Base-by-base conservation (phyloP, 2,329 filamentous ascomycete species). In the Colletotrichum aenigma region DNA sequence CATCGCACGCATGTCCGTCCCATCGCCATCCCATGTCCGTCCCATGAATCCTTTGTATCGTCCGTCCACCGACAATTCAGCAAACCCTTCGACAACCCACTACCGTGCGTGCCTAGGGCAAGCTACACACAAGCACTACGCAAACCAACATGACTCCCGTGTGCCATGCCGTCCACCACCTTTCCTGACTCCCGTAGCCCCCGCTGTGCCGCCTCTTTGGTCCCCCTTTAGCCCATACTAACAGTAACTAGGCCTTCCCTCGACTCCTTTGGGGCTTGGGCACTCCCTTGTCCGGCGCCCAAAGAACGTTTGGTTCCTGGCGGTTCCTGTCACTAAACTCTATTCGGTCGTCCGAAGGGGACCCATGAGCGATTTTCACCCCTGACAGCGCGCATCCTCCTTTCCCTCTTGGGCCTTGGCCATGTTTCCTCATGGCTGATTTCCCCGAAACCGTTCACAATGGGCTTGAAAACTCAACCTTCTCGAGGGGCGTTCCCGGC, bases 331-430 rank as follows among this genome's bases (percentile, higher is more conserved):
- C 43, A 74, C 71, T 67, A 74, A 74, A 74, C 74, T 66, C 60
- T 65, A 69, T 69, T 62, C 64, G 74, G 58, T 28, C 30, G 26
- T 24, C 56, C 38, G 61, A 64, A 36, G 43, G 56, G 36, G 52
- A 56, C 56, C 73, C 70, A 65, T 74, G 74, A 74, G 74, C 74
- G 65, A 74, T 74, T 74, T 76, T 76, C 74, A 65, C 15, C 64
- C 70, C 65, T 66, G 70, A 61, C 73, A 73, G 56, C 55, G 24
- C 64, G 32, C 56, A 66, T 73, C 72, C 68, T 65, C 65, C 8
- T 60, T 67, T 32, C 72, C 72, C 26, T n/a, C 38, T 56, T 69
- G 56, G 64, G 70, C 32, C 43, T 68, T 65, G 43, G 74, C 70
- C 74, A 74, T 60, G 56, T 60, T 75, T 75, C 43, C 70, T 65